phyloP scores from a whole-genome alignment of 257 asterid genomes.

The Cinchona pubescens region DNA sequence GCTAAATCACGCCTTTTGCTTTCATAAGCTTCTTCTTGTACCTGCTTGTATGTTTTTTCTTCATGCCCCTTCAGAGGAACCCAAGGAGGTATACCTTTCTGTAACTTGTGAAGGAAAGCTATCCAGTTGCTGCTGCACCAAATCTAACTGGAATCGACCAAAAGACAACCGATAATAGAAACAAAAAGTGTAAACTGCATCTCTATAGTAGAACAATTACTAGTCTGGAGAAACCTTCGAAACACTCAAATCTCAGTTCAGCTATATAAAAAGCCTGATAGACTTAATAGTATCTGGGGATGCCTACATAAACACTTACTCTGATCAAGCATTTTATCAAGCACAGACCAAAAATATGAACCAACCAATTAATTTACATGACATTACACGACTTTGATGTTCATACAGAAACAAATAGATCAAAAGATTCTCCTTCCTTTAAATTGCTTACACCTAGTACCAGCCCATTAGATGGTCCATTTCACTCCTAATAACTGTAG shows the following conservation, averaged over 20 bases:
- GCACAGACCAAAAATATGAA: neutral
- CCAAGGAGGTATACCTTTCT: slow-evolving; percentile 95
- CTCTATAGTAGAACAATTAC: neutral
- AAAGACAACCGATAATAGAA: neutral
- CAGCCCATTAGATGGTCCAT: neutral
- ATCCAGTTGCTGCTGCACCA: slow-evolving; percentile 96
- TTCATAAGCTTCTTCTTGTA: slow-evolving; percentile 87
- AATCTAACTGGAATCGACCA: slow-evolving; percentile 63
- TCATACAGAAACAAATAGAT: neutral
- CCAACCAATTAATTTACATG: neutral
- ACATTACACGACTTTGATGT: neutral
- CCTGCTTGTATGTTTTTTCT: slow-evolving; percentile 78
- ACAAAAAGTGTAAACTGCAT: neutral
- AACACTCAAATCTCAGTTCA: neutral
- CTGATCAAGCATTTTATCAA: neutral
- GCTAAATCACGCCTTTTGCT: slow-evolving; percentile 87
- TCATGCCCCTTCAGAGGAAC: slow-evolving; percentile 94
- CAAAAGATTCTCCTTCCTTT: neutral
- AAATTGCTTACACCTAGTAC: slow-evolving; percentile 1
- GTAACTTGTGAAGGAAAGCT: slow-evolving; percentile 79
- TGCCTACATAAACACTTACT: slow-evolving; percentile 3
- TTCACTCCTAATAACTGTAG: neutral
- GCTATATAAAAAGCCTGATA: neutral
- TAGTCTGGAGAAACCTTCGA: neutral
- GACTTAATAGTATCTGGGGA: neutral